phyloP scores from a whole-genome alignment of 352 stramenopile species.

The Thraustochytrium sp. region DNA sequence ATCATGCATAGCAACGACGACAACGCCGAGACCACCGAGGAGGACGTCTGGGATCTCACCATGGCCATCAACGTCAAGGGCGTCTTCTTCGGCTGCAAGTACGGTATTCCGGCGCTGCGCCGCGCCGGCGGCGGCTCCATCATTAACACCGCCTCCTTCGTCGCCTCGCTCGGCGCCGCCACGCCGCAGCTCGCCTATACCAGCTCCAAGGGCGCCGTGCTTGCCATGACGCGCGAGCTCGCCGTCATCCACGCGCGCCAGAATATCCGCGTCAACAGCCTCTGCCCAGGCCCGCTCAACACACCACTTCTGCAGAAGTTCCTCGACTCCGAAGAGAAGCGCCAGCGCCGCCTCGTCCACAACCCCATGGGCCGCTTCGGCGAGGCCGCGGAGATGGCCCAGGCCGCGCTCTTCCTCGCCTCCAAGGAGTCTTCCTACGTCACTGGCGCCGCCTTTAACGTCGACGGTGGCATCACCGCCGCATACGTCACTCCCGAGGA shows the following conservation, averaged over 20 bases:
- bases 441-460: constrained; percentile 72
- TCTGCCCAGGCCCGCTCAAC: constrained; percentile 73
- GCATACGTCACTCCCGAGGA: constrained; percentile 73
- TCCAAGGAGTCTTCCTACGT: constrained; percentile 75
- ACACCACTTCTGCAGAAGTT: constrained; percentile 77
- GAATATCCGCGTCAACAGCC: constrained; percentile 76
- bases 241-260: constrained; percentile 72
- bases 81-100: constrained; percentile 78
- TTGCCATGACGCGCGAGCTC: constrained; percentile 73
- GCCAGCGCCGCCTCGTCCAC: constrained; percentile 72
- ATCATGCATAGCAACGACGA: constrained; percentile 77
- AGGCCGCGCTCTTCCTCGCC: constrained; percentile 72
- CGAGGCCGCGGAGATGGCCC: constrained; percentile 73
- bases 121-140: constrained; percentile 70
- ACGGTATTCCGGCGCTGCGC: constrained; percentile 69
- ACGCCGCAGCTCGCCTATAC: constrained; percentile 78
- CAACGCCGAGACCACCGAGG: constrained; percentile 65
- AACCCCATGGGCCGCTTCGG: constrained; percentile 76
- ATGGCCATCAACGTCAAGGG: constrained; percentile 77
- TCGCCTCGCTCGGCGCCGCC: constrained; percentile 66
- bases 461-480: constrained; percentile 76
- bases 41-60: constrained; percentile 72
- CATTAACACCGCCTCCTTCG: constrained; percentile 78
- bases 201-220: constrained; percentile 73
- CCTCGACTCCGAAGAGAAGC: constrained; percentile 70